Evolutionary conservation across 306 rosid species (phyloP).

Genomic region (Rubus idaeus): DNA sequence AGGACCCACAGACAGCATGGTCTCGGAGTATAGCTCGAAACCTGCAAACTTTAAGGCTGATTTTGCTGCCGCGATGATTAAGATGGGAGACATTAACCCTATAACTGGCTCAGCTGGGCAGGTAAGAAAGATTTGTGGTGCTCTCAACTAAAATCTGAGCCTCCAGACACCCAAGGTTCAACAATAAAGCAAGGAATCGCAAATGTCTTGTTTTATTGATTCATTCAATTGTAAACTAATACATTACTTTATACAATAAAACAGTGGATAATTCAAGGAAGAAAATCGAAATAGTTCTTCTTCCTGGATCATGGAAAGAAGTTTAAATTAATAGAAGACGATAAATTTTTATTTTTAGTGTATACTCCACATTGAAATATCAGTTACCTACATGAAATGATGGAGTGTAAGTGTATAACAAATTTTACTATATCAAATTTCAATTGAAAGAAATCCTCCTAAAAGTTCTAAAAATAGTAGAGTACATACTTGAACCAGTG

Average conservation of each 20-base stretch:
- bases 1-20: constrained; percentile 27
- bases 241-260: neutral
- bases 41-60: constrained; percentile 18
- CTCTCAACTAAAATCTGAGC: constrained; percentile 17
- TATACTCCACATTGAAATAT: neutral
- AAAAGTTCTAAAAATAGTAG: neutral
- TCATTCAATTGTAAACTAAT: neutral
- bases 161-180: neutral
- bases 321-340: neutral
- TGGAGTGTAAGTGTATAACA: neutral
- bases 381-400: neutral
- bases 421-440: neutral
- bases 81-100: constrained; percentile 31
- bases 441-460: neutral
- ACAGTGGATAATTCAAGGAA: neutral
- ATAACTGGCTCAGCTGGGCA: constrained; percentile 28
- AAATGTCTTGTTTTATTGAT: neutral
- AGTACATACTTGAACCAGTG: constrained; percentile 7
- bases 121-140: constrained; percentile 30
- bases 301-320: neutral
- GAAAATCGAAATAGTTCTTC: neutral
- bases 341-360: neutral
- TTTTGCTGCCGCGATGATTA: constrained; percentile 29
- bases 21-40: constrained; percentile 22
- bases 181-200: neutral